Conservation (phyloP, 768 basidiomycete species). For the Naganishia onofrii region DNA sequence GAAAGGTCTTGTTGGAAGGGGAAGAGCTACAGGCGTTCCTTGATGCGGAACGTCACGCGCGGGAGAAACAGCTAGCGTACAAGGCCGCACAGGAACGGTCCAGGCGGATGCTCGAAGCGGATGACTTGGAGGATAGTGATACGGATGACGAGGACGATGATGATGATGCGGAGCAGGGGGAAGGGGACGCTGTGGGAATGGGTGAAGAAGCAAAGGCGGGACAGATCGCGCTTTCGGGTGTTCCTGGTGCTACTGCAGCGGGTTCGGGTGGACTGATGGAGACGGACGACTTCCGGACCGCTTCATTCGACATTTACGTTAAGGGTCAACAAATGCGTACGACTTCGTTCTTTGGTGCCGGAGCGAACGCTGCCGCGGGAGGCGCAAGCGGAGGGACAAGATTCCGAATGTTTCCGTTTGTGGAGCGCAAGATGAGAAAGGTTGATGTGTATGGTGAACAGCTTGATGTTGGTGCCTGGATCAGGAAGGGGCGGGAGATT, state of each 20-base stretch:
- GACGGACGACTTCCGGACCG: constrained; percentile 44
- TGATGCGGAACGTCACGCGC: constrained; percentile 68
- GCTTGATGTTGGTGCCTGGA: constrained; percentile 92
- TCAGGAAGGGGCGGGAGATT: constrained; percentile 82
- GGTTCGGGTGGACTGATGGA: constrained; percentile 37
- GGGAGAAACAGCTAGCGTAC: constrained; percentile 80
- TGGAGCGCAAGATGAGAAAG: constrained; percentile 77
- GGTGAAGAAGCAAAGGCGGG: constrained; percentile 62
- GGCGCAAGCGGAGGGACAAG: constrained; percentile 57
- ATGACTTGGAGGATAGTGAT: constrained; percentile 60
- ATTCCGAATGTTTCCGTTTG: constrained; percentile 95
- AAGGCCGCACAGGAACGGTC: constrained; percentile 78
- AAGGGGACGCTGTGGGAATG: constrained; percentile 3
- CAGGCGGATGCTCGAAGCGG: constrained; percentile 87
- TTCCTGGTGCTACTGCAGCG: constrained; percentile 34
- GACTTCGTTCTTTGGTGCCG: constrained; percentile 75
- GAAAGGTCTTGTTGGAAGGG: constrained; percentile 85
- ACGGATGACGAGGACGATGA: constrained; percentile 56
- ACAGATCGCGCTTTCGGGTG: constrained; percentile 48
- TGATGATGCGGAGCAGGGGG: constrained; percentile 63
- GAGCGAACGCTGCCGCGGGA: constrained; percentile 26
- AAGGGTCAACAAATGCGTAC: constrained; percentile 88
- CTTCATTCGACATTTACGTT: constrained; percentile 94
- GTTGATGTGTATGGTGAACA: constrained; percentile 96
- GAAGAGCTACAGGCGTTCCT: constrained; percentile 78